Conservation (phyloP, 768 basidiomycete genomes). For the Kwoniella newhampshirensis region DNA sequence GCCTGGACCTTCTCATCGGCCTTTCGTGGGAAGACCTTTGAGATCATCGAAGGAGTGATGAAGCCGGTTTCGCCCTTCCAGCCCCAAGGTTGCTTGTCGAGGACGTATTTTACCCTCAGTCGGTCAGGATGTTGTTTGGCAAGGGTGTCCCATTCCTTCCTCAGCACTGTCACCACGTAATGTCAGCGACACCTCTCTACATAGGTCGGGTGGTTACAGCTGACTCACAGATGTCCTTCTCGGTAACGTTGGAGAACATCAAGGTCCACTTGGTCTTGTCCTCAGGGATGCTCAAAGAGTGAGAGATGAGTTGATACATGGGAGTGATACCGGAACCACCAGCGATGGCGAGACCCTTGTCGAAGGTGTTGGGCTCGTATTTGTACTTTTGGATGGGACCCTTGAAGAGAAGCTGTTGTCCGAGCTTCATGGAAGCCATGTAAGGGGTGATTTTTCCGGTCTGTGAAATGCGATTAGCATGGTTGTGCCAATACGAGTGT, state of each 20-base stretch:
- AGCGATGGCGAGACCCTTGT: slow-evolving; percentile 82
- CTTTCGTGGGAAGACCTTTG: slow-evolving; percentile 65
- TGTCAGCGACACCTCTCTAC: background rate
- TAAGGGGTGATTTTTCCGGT: slow-evolving; percentile 78
- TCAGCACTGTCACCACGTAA: slow-evolving; percentile 49
- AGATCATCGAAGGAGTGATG: slow-evolving; percentile 70
- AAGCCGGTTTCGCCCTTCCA: slow-evolving; percentile 71
- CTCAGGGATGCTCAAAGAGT: slow-evolving; percentile 65
- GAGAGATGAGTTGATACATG: slow-evolving; percentile 61
- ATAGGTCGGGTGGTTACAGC: slow-evolving; percentile 49
- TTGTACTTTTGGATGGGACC: slow-evolving; percentile 86
- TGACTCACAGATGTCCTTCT: slow-evolving; percentile 81
- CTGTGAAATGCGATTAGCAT: slow-evolving; percentile 60
- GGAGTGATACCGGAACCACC: slow-evolving; percentile 84
- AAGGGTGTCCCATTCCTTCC: slow-evolving; percentile 53
- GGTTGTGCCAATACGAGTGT: too few relatives aligned
- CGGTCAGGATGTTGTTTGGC: slow-evolving; percentile 57
- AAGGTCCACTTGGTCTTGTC: slow-evolving; percentile 96
- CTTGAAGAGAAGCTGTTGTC: slow-evolving; percentile 74
- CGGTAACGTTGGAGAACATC: slow-evolving; percentile 84
- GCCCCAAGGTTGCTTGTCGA: slow-evolving; percentile 73
- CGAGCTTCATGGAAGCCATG: slow-evolving; percentile 74
- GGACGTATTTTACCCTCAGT: slow-evolving; percentile 78
- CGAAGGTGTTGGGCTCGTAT: slow-evolving; percentile 65
- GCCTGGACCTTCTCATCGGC: slow-evolving; percentile 78